phyloP scores from a whole-genome alignment of 768 basidiomycete genomes.

The Lactifluus volemus region DNA sequence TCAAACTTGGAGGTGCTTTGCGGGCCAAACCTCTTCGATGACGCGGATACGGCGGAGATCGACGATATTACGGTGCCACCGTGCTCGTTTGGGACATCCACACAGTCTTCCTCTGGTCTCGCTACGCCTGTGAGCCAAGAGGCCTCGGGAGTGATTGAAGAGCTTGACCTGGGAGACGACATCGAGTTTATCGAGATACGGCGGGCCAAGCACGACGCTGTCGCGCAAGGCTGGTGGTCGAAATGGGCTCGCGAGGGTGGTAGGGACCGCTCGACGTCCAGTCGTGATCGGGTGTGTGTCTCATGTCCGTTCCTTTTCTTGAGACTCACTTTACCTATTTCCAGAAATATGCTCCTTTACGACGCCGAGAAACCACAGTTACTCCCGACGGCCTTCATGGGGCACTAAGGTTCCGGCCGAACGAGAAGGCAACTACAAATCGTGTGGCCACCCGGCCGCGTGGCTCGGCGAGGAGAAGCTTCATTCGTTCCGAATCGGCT shows the following conservation, averaged over 20 bases:
- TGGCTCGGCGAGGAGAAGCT: conserved; percentile 16
- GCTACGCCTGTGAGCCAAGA: conserved; percentile 12
- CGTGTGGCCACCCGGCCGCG: background rate
- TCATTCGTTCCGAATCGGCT: conserved; percentile 22
- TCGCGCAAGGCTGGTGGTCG: conserved; percentile 44
- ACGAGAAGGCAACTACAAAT: conserved; percentile 8
- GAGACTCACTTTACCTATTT: conserved; percentile 11
- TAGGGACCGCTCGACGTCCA: background rate
- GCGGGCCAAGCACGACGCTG: conserved; percentile 25
- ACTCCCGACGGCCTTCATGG: conserved; percentile 36
- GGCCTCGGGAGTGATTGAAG: background rate
- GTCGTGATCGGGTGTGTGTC: conserved; percentile 10
- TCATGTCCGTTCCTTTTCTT: conserved; percentile 2
- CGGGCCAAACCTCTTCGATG: conserved; percentile 6
- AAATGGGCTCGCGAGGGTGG: conserved; percentile 35
- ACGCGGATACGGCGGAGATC: conserved; percentile 14
- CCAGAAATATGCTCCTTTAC: conserved; percentile 29
- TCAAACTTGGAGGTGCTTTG: background rate
- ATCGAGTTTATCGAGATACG: conserved; percentile 25
- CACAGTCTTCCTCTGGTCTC: conserved; percentile 17
- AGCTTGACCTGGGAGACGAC: conserved; percentile 19
- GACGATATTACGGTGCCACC: background rate
- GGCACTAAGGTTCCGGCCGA: conserved; percentile 23
- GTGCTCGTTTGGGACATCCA: conserved; percentile 10
- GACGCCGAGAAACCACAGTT: conserved; percentile 40